Evolutionary conservation across 2,329 filamentous ascomycete genomes (phyloP), one percentile per base, ranked within the genome.

Genomic region (Sporothrix schenckii): DNA sequence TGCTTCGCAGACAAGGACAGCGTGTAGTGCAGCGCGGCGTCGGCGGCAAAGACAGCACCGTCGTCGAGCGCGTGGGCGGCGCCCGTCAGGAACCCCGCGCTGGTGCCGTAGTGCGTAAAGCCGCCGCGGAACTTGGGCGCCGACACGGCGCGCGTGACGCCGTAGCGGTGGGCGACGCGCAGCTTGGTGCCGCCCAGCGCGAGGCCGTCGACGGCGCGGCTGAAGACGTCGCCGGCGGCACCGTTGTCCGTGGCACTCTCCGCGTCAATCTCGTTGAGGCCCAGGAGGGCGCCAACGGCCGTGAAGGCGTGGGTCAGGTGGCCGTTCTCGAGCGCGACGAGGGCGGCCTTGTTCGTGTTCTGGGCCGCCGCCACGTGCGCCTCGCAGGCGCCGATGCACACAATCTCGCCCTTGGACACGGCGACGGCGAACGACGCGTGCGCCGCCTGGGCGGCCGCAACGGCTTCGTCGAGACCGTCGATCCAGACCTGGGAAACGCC

Each of bases 201-300:
- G 4, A 88, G 82, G 0, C 86, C 87, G 73, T 89, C 86, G 4
- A 87, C 78, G 9, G 85, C 89, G 13, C 88, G 83, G 60, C 85
- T 87, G 74, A 90, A 89, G 6, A 80, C 76, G 0, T 81, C 77
- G 0, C 78, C 77, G 70, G 80, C 81, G 1, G 80, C 81, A 1
- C 86, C 86, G 71, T 87, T 87, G 72, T 87, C 85, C 0, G 84
- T 86, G 60, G 80, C 79, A 9, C 80, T 76, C 72, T 91, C 89
- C 4, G 82, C 82, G 70, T 86, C 84, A 68, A 92, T 91, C 68
- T 87, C 88, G 72, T 86, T 86, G 7, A 92, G 82, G 0, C 89
- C 89, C 0, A 92, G 79, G 1, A 80, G 80, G 4, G 87, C 86
- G 0, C 85, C 88, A 41, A 90, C 86, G 1, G 86, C 87, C 3